phyloP scores from a whole-genome alignment of 2,329 filamentous ascomycete species.

The Colletotrichum sp. region DNA sequence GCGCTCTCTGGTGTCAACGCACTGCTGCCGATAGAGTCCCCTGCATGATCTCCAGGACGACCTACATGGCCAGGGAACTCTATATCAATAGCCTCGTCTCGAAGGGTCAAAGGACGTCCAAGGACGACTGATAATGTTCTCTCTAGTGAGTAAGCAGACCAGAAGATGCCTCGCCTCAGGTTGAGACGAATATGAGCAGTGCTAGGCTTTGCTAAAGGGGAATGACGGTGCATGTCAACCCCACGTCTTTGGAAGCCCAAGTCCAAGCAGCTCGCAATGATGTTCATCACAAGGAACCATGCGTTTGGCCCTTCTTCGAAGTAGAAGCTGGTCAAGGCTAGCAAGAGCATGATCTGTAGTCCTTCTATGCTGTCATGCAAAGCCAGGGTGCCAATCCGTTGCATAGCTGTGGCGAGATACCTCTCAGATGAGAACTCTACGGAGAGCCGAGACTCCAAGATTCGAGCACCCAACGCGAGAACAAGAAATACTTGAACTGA shows the following conservation, averaged over 20 bases:
- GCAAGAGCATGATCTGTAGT: conserved; percentile 50
- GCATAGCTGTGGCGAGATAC: conserved; percentile 52
- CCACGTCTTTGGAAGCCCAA: conserved; percentile 49
- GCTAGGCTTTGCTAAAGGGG: neutral
- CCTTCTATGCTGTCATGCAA: conserved; percentile 52
- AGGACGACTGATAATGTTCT: conserved; percentile 57
- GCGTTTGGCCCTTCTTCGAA: conserved; percentile 52
- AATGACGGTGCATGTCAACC: neutral
- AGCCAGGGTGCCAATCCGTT: conserved; percentile 47
- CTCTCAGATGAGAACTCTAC: conserved; percentile 50
- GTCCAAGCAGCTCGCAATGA: conserved; percentile 53
- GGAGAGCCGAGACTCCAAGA: conserved; percentile 47
- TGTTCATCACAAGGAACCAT: conserved; percentile 61
- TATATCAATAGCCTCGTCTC: conserved; percentile 60
- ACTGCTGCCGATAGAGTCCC: neutral
- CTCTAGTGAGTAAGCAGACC: conserved; percentile 57
- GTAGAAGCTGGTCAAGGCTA: conserved; percentile 55
- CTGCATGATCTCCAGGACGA: neutral
- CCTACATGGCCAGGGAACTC: neutral
- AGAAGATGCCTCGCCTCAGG: conserved; percentile 57
- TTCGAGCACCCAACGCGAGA: conserved; percentile 50
- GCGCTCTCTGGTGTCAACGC: neutral
- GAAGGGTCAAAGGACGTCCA: conserved; percentile 57
- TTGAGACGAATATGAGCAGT: conserved; percentile 51
- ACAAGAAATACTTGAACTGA: conserved; percentile 58